Conservation (phyloP, 148 eudicot species). For the Rhododendron williamsianum region DNA sequence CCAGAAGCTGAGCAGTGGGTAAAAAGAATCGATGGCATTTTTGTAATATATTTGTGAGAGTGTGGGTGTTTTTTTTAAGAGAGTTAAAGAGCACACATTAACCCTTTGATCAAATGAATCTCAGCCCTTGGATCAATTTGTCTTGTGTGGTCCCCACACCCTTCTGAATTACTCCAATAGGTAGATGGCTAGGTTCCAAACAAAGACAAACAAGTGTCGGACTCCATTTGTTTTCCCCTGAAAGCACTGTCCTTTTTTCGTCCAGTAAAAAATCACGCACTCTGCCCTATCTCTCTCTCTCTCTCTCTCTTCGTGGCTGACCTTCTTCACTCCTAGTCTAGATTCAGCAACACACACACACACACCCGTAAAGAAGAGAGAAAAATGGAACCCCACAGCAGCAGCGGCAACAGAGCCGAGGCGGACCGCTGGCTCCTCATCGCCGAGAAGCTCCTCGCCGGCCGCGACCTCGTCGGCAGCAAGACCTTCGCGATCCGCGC, state of each 20-base stretch:
- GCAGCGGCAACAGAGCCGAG: slow-evolving; percentile 37
- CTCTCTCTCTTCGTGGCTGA: not conserved
- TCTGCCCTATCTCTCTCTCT: not conserved
- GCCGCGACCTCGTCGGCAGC: slow-evolving; percentile 65
- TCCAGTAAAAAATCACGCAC: not conserved
- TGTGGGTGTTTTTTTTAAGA: too few species aligned
- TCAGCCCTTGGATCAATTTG: too few species aligned
- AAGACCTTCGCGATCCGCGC: slow-evolving; percentile 84
- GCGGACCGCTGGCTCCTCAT: slow-evolving; percentile 73
- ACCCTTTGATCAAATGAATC: too few species aligned
- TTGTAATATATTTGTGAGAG: too few species aligned
- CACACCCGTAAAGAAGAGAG: too few species aligned
- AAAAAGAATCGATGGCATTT: too few species aligned
- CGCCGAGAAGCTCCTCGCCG: slow-evolving; percentile 63
- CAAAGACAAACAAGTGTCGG: not conserved
- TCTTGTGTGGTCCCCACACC: too few species aligned
- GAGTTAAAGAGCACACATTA: too few species aligned
- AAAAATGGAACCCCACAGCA: slow-evolving; percentile 27
- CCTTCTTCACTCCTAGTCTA: not conserved
- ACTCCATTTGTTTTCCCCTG: not conserved
- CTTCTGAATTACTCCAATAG: too few species aligned
- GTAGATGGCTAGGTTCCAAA: too few species aligned
- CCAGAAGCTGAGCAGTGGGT: too few species aligned
- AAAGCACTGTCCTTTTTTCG: not conserved
- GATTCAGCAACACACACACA: not conserved